phyloP scores from a whole-genome alignment of 2,329 filamentous ascomycete genomes.

The Phyllosticta ampelicida region DNA sequence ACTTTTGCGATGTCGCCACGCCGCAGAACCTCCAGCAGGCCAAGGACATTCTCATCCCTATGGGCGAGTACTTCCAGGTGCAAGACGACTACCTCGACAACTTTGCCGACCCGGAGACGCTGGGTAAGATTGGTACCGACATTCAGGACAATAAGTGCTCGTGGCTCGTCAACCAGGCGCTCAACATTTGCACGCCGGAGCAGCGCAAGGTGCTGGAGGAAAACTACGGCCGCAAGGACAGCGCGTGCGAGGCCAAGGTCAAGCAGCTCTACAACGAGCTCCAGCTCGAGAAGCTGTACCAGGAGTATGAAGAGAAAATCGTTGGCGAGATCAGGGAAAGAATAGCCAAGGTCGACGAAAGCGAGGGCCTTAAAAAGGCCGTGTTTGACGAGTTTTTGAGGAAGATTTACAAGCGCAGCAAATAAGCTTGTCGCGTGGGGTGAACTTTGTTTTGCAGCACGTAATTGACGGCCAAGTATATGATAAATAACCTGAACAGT shows the following conservation, averaged over 20 bases:
- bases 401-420: constrained; percentile 98
- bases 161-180: constrained; percentile 92
- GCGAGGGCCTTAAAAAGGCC: constrained; percentile 75
- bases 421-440: constrained; percentile 43
- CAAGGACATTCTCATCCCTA: constrained; percentile 85
- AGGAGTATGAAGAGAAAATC: constrained; percentile 79
- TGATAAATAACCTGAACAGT: not conserved
- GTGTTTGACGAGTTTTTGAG: constrained; percentile 81
- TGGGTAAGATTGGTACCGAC: constrained; percentile 98
- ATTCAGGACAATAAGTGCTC: constrained; percentile 99
- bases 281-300: constrained; percentile 70
- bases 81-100: constrained; percentile 99
- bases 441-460: not conserved
- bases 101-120: constrained; percentile 82
- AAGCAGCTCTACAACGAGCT: constrained; percentile 86
- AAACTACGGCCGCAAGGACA: constrained; percentile 90
- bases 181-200: constrained; percentile 67
- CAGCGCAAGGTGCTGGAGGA: constrained; percentile 81
- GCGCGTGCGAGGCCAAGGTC: constrained; percentile 67
- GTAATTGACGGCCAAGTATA: not conserved
- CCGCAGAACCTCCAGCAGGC: constrained; percentile 81
- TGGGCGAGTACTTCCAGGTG: constrained; percentile 98
- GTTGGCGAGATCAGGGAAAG: constrained; percentile 65
- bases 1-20: constrained; percentile 76
- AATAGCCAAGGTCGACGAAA: constrained; percentile 76